Evolutionary conservation across 805 yeast species (phyloP), one percentile per base, ranked within the genome.

Genomic region (Candida oleophila): DNA sequence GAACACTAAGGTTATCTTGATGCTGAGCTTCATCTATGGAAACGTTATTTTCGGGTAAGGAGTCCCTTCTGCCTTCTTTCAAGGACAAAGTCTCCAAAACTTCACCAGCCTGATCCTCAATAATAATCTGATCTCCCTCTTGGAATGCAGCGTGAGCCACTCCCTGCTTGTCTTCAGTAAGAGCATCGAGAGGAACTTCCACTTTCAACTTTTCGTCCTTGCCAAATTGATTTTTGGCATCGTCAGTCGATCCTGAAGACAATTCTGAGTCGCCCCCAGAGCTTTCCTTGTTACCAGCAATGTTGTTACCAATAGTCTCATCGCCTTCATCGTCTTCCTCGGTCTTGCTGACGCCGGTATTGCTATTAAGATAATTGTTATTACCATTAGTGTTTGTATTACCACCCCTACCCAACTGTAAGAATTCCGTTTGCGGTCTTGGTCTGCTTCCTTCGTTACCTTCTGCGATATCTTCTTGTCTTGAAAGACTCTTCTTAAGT

Each of bases 71-170:
- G 33, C 63, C 64, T 33, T 62, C 64, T 33, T 62, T 65, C 62
- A 56, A 65, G 56, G 45, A 83, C 69, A 66, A 44, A 2, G 83
- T 74, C 43, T 80, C 83, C 43, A 92, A 58, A 38, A 90, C 76
- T 60, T 91, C 97, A 46, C 98, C 98, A 41, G 83, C 75, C 46
- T 77, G 80, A 64, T 90, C 94, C 61, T 92, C 99, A 46, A 92
- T 74, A 44, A 91, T 78, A 33, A 91, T 63, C 38, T 77, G 71
- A 33, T 71, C 56, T 21, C 96, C 96, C 55, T 89, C 96, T 41
- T 80, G 81, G 62, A 62, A 76, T 3, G 74, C 74, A 15, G 65
- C 62, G 28, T 32, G 11, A 42, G 43, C 40, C 34, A 28, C 7
- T 38, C 25, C 18, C 37, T 18, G 33, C 30, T 22, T 30, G 8